A percentile compares a stretch with the other conserved stretches of the same genome.
phyloP scores from a whole-genome alignment of 1,284 basidiomycete genomes.

The Sutorius eximius region DNA sequence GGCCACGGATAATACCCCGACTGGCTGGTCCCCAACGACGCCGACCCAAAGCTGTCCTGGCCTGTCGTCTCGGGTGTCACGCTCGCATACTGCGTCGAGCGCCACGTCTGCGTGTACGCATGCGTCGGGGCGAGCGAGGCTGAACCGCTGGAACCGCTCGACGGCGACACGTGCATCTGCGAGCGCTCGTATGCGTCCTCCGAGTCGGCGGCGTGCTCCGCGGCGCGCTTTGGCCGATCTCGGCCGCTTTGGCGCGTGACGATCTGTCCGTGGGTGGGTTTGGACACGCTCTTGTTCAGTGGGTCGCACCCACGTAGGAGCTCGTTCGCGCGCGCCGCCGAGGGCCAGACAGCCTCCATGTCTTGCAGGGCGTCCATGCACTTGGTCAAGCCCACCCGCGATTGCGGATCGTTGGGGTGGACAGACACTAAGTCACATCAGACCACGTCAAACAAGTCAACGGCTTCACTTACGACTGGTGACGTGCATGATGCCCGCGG shows the following conservation, averaged over 20 bases:
- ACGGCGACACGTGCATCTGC: conserved; percentile 17
- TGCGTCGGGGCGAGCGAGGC: conserved; percentile 12
- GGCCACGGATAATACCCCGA: conserved; percentile 54
- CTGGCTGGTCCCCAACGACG: conserved; percentile 8
- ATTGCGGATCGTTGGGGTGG: conserved; percentile 67
- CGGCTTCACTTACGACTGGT: conserved; percentile 47
- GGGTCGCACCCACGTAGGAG: conserved; percentile 67
- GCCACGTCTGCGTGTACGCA: conserved; percentile 32
- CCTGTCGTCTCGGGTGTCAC: too few species aligned
- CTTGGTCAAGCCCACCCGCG: conserved; percentile 59
- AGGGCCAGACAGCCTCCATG: conserved; percentile 77
- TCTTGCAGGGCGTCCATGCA: conserved; percentile 69
- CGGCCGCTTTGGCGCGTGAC: conserved; percentile 39
- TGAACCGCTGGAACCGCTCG: not conserved
- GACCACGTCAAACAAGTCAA: not conserved
- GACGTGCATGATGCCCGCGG: conserved; percentile 81
- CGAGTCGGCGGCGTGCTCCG: conserved; percentile 34
- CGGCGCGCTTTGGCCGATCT: conserved; percentile 36
- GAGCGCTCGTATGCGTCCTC: conserved; percentile 36
- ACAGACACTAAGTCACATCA: conserved; percentile 45
- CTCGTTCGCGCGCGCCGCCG: conserved; percentile 71
- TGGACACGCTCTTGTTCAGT: conserved; percentile 35
- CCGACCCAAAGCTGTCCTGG: conserved; percentile 5
- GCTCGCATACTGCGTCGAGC: conserved; percentile 24
- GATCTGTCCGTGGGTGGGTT: conserved; percentile 11